These are phyloP conservation scores for Sugiyamaella floridensis DNA, from an alignment of 805 yeast species.

Conservation along the genomic window DNA sequence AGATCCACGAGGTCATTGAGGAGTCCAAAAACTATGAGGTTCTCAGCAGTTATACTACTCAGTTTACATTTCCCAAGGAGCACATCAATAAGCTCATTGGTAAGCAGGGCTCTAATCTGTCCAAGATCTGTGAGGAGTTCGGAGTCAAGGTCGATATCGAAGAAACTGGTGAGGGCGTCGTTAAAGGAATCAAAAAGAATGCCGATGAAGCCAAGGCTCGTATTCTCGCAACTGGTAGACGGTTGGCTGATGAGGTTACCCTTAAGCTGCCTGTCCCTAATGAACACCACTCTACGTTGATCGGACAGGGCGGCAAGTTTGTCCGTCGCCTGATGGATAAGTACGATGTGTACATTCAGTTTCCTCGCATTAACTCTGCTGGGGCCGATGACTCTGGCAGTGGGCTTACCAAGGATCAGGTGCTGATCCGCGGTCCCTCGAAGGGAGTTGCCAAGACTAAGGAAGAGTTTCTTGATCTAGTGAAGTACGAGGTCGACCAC, in stretches of 20 bases:
- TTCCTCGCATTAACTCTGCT: constrained; percentile 43
- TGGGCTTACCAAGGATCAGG: constrained; percentile 42
- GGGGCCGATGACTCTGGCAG: constrained; percentile 25
- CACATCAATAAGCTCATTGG: constrained; percentile 82
- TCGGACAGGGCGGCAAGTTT: constrained; percentile 77
- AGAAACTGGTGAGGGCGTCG: constrained; percentile 47
- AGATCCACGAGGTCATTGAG: constrained; percentile 47
- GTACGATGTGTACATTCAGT: constrained; percentile 72
- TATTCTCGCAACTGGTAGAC: constrained; percentile 53
- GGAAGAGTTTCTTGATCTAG: constrained; percentile 75
- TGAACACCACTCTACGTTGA: constrained; percentile 71
- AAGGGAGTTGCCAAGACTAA: constrained; percentile 78
- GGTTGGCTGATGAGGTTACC: constrained; percentile 75
- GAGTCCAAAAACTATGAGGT: constrained; percentile 49
- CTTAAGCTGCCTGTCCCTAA: constrained; percentile 62
- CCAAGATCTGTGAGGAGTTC: constrained; percentile 60
- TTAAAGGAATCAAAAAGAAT: constrained; percentile 73
- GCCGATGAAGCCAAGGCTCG: constrained; percentile 64
- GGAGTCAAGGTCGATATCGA: constrained; percentile 72
- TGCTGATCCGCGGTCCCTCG: constrained; percentile 79
- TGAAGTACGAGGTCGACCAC: constrained; percentile 81
- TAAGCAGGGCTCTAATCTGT: constrained; percentile 71
- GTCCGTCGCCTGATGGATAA: constrained; percentile 81
- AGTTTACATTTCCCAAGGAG: constrained; percentile 55
- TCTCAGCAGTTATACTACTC: constrained; percentile 39